phyloP scores from a whole-genome alignment of 1,139 yeast species.

The Pichia sp. region DNA sequence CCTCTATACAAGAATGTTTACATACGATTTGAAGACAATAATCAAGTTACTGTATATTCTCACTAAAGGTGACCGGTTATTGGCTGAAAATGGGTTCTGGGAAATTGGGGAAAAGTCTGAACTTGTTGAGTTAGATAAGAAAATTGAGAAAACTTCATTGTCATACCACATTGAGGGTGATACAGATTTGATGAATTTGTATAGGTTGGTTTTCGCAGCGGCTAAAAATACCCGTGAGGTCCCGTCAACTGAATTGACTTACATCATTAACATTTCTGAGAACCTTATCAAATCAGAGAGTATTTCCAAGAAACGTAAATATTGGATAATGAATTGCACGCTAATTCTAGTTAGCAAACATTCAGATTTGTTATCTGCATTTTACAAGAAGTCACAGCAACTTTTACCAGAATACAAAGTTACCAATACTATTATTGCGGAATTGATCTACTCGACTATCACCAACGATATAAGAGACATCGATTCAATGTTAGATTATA shows the following conservation, averaged over 20 bases:
- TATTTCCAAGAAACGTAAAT: slow-evolving; percentile 8
- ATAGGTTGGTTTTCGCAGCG: slow-evolving; percentile 5
- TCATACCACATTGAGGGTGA: not conserved
- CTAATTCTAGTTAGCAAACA: slow-evolving; percentile 15
- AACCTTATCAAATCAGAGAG: slow-evolving; percentile 8
- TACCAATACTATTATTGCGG: slow-evolving; percentile 8
- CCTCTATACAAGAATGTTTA: slow-evolving; percentile 8
- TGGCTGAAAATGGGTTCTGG: slow-evolving; percentile 17
- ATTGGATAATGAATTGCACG: slow-evolving; percentile 14
- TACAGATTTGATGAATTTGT: slow-evolving; percentile 6
- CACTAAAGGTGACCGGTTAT: slow-evolving; percentile 3
- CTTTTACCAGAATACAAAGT: slow-evolving; percentile 15
- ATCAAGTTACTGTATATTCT: slow-evolving; percentile 10
- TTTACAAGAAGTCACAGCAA: slow-evolving; percentile 13
- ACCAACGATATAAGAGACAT: slow-evolving; percentile 14
- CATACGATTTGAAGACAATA: slow-evolving; percentile 8
- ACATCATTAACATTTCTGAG: slow-evolving; percentile 13
- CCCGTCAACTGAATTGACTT: slow-evolving; percentile 9
- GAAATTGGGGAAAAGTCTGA: slow-evolving; percentile 1
- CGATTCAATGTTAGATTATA: slow-evolving; percentile 13
- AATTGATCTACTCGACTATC: slow-evolving; percentile 12
- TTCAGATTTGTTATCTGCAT: slow-evolving; percentile 17
- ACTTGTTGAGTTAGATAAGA: not conserved
- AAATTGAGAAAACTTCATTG: not conserved
- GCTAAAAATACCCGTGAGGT: slow-evolving; percentile 5